Percentiles rank a stretch among this genome's conserved stretches.
Evolutionary conservation across 768 basidiomycete species (phyloP).

Genomic region (Inosperma sp.): DNA sequence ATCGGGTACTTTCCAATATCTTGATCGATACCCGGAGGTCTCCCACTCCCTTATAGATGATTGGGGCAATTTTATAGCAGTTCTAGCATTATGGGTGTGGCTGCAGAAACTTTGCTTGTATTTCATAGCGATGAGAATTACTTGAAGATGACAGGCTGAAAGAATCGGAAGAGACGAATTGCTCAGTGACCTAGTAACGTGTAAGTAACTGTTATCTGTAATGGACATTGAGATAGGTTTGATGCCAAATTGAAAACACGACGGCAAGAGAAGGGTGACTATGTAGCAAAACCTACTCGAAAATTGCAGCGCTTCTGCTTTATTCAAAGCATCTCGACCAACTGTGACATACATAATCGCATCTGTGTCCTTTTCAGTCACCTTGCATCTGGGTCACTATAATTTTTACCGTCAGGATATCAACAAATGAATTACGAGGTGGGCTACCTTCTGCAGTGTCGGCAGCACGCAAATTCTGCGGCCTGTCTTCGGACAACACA

Average conservation of each 20-base stretch:
- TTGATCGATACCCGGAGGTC: no score
- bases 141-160: no score
- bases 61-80: no score
- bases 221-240: slow-evolving; percentile 57
- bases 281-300: slow-evolving; percentile 38
- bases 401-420: slow-evolving; percentile 36
- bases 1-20: no score
- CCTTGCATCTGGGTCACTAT: slow-evolving; percentile 54
- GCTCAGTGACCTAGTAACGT: no score
- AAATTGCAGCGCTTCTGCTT: slow-evolving; percentile 60
- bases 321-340: slow-evolving; percentile 70
- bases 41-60: no score
- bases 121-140: no score
- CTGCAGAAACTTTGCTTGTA: no score
- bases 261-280: neutral
- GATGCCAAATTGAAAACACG: slow-evolving; percentile 44
- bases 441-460: slow-evolving; percentile 52
- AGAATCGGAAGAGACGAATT: no score
- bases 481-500: slow-evolving; percentile 67
- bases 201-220: no score
- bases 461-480: slow-evolving; percentile 60
- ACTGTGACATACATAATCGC: slow-evolving; percentile 62
- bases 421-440: neutral
- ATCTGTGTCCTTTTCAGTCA: slow-evolving; percentile 44
- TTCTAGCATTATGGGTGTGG: no score